These are phyloP conservation scores for Xylariaceae sp. DNA, from an alignment of 2,329 filamentous ascomycete genomes.

Conservation along the genomic window DNA sequence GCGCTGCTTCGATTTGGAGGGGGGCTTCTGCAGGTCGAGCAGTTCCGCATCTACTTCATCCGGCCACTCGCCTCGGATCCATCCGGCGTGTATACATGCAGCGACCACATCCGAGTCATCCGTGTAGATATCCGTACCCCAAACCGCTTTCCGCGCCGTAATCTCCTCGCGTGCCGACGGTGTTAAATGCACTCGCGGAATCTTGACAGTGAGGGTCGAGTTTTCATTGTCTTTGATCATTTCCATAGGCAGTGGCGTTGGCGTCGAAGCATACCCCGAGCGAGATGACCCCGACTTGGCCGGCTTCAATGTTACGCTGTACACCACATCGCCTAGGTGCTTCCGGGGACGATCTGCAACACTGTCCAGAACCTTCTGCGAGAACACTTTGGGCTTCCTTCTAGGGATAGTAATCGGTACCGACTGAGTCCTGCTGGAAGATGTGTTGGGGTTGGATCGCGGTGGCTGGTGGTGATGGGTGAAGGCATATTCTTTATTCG, in stretches of 20 bases:
- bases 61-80: conserved; percentile 85
- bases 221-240: conserved; percentile 74
- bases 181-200: conserved; percentile 75
- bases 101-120: conserved; percentile 94
- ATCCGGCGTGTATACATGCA: conserved; percentile 89
- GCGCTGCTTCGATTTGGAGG: conserved; percentile 35
- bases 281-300: conserved; percentile 44
- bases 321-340: conserved; percentile 83
- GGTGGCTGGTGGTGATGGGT: conserved; percentile 52
- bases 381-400: conserved; percentile 64
- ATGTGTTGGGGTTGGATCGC: conserved; percentile 36
- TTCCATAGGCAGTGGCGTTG: conserved; percentile 73
- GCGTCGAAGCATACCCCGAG: conserved; percentile 52
- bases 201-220: conserved; percentile 84
- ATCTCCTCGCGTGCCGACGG: conserved; percentile 75
- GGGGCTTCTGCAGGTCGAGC: conserved; percentile 52
- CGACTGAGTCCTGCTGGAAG: conserved; percentile 30
- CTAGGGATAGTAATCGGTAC: conserved; percentile 50
- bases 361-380: conserved; percentile 68
- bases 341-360: conserved; percentile 68
- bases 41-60: conserved; percentile 71
- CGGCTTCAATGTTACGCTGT: conserved; percentile 64
- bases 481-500: conserved; percentile 39
- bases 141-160: conserved; percentile 74
- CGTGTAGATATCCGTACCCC: conserved; percentile 93